phyloP scores from a whole-genome alignment of 768 basidiomycete genomes.

The Sporobolomyces phaffii region DNA sequence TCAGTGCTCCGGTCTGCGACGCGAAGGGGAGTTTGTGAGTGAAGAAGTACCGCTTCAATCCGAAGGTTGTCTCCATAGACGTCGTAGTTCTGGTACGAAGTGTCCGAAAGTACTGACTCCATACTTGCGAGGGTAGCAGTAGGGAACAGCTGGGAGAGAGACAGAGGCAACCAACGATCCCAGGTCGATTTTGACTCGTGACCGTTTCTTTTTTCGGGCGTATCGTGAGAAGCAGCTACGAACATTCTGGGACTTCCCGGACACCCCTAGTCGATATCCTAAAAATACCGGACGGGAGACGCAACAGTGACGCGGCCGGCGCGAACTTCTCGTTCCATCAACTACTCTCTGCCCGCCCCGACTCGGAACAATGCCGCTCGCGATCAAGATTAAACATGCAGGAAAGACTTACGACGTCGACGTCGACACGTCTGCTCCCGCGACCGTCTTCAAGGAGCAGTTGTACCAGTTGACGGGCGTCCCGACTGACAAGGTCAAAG shows the following conservation, averaged over 20 bases:
- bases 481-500: constrained; percentile 87
- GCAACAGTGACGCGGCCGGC: neutral
- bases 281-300: too few species aligned
- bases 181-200: too few species aligned
- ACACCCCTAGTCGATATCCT: too few species aligned
- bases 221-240: too few species aligned
- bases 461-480: constrained; percentile 78
- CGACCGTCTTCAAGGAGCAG: constrained; percentile 70
- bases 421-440: constrained; percentile 64
- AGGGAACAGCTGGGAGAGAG: too few species aligned
- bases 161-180: too few species aligned
- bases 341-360: neutral
- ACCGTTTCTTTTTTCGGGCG: too few species aligned
- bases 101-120: constrained; percentile 17
- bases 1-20: too few species aligned
- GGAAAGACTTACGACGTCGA: constrained; percentile 68
- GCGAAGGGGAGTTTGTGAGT: neutral
- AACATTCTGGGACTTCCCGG: too few species aligned
- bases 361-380: constrained; percentile 19
- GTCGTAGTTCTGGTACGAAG: constrained; percentile 28
- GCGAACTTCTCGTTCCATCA: neutral
- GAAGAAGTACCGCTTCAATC: constrained; percentile 21
- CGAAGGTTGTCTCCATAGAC: constrained; percentile 34
- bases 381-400: constrained; percentile 80
- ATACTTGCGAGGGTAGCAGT: neutral